Evolutionary conservation across 2,329 filamentous ascomycete genomes (phyloP).

Genomic region (Lomentospora prolificans): DNA sequence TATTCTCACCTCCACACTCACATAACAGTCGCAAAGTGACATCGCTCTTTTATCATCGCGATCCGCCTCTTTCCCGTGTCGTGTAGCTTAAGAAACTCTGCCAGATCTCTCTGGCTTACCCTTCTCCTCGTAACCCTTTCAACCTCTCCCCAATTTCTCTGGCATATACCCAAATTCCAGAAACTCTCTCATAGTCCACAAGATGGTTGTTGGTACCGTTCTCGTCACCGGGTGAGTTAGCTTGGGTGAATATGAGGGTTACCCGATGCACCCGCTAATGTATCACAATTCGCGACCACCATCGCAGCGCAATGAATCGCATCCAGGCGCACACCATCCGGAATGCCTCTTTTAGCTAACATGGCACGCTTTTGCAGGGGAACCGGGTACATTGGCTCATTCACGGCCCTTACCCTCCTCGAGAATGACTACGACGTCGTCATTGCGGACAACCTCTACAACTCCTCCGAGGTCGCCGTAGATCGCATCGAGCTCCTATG

Average conservation of each 20-base stretch:
- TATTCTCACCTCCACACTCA: background rate
- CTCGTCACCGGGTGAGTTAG: slow-evolving; percentile 85
- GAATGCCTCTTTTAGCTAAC: slow-evolving; percentile 18
- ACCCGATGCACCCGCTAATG: no score
- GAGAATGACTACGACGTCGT: slow-evolving; percentile 94
- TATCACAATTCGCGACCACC: no score
- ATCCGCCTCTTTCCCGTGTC: background rate
- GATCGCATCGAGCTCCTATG: slow-evolving; percentile 92
- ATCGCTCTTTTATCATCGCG: background rate
- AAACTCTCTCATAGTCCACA: slow-evolving; percentile 17
- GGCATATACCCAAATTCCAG: slow-evolving; percentile 4
- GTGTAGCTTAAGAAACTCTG: no score
- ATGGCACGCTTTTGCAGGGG: slow-evolving; percentile 50
- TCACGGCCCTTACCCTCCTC: slow-evolving; percentile 85
- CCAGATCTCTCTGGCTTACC: no score
- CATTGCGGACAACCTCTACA: slow-evolving; percentile 94
- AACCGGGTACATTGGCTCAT: slow-evolving; percentile 98
- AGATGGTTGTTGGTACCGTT: slow-evolving; percentile 77
- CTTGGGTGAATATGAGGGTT: no score
- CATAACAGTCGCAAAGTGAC: background rate
- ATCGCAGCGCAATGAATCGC: background rate
- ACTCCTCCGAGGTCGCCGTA: slow-evolving; percentile 82
- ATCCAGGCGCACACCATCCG: background rate
- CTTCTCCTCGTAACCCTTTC: no score
- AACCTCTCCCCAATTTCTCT: no score